Percentiles rank a stretch among this genome's conserved stretches.
phyloP scores from a whole-genome alignment of 345 rosid genomes.

The Arabis alpina region DNA sequence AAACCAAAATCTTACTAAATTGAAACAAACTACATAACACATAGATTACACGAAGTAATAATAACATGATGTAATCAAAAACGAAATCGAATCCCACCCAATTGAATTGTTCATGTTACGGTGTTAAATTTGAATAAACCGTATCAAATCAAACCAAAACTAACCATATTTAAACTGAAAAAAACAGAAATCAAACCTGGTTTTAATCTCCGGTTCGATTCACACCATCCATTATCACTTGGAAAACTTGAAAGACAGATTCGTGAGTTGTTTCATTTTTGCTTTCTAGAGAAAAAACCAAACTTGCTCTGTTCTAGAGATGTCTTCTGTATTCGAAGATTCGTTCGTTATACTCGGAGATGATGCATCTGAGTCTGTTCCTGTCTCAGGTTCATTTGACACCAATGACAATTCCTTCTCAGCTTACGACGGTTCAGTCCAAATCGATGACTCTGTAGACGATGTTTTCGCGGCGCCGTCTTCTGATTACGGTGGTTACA shows the following conservation, averaged over 20 bases:
- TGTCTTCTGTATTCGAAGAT: conserved; percentile 56
- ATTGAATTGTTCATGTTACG: no score
- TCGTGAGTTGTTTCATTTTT: conserved; percentile 3
- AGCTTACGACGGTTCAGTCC: conserved; percentile 40
- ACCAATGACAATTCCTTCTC: conserved; percentile 36
- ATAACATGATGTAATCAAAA: no score
- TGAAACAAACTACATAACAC: no score
- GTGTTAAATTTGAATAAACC: no score
- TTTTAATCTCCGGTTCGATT: not conserved
- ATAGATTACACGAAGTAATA: no score
- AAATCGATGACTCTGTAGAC: conserved; percentile 37
- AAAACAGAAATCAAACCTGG: not conserved
- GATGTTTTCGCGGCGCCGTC: conserved; percentile 49
- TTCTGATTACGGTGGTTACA: conserved; percentile 42
- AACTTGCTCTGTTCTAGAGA: conserved; percentile 27
- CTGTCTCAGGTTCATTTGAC: conserved; percentile 43
- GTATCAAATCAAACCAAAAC: not conserved
- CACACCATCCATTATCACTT: not conserved
- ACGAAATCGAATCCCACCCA: no score
- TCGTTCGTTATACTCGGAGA: conserved; percentile 49
- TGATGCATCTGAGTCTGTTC: conserved; percentile 50
- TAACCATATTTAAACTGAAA: not conserved
- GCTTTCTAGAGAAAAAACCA: not conserved
- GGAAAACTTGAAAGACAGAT: conserved; percentile 22
- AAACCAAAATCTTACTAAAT: no score